A percentile compares a stretch with the other conserved stretches of the same genome.
Conservation (phyloP, 768 basidiomycete species). For the Wakefieldia striispora region DNA sequence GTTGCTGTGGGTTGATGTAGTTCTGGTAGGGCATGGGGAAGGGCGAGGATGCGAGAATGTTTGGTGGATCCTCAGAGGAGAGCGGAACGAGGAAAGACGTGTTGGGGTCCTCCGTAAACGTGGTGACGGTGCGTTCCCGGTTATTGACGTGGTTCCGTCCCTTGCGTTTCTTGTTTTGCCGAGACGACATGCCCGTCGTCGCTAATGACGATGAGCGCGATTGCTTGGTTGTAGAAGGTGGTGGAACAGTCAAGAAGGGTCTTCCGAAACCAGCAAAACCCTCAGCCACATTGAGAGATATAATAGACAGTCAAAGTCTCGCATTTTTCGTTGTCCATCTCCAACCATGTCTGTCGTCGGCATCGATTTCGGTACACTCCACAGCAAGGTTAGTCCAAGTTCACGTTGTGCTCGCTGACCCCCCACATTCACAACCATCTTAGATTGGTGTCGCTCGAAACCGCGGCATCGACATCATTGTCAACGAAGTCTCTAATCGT, state of each 20-base stretch:
- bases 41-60: constrained; percentile 39
- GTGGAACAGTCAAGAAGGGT: constrained; percentile 27
- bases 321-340: background rate
- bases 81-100: constrained; percentile 51
- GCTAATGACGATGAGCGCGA: background rate
- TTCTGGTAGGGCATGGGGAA: constrained; percentile 40
- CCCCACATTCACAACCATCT: background rate
- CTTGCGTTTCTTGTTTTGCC: constrained; percentile 64
- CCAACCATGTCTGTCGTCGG: constrained; percentile 87
- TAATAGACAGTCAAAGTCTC: background rate
- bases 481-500: constrained; percentile 97
- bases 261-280: constrained; percentile 22
- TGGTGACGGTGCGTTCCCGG: constrained; percentile 68
- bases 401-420: background rate
- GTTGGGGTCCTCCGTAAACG: constrained; percentile 59
- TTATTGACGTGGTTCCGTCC: constrained; percentile 50
- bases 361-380: constrained; percentile 88
- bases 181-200: constrained; percentile 49
- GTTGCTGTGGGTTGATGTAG: constrained; percentile 31
- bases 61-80: constrained; percentile 49
- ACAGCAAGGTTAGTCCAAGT: constrained; percentile 63
- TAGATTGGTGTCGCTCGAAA: constrained; percentile 95
- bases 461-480: constrained; percentile 97
- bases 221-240: constrained; percentile 22
- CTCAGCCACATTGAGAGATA: constrained; percentile 21